Base-by-base conservation (phyloP, 768 basidiomycete species). In the Suillus tomentosus region DNA sequence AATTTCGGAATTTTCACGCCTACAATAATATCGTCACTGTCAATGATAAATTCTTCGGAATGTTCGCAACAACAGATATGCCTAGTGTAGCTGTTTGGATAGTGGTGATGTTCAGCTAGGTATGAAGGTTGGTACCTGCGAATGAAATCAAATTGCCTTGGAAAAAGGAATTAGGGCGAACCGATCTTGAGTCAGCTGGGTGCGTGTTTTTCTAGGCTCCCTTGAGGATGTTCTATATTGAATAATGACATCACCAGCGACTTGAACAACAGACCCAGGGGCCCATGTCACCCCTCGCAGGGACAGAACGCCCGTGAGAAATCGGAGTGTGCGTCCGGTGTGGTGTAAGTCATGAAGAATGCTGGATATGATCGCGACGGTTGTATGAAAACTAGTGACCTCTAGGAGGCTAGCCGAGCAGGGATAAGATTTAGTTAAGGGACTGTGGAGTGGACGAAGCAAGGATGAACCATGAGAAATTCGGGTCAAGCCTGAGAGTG, bases 381-480 rank as follows among this genome's bases (percentile, higher is more conserved):
- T n/a, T 40, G 40, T 14, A 14, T 14, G 15, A 40, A 14, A 40
- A 15, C 19, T 45, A 45, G 9, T 45, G 19, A 43, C 43, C 7
- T 45, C 19, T n/a, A 10, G 9, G 14, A 45, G 22, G 11, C 5
- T 11, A 19, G 17, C 42, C 19, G n/a, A 22, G n/a, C n/a, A 47
- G 4, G 45, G 11, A 45, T 45, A n/a, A 10, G 45, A 43, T 19
- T 43, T 19, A n/a, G 43, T 45, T 1, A 17, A 17, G 42, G 19
- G 19, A 47, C n/a, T 47, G 45, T 9, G n/a, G n/a, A 47, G n/a
- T 47, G n/a, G 39, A 47, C 58, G 48, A 57, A 43, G 17, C 17
- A 17, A 51, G 36, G 10, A 13, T 11, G 62, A 45, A 63, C 54
- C 54, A 34, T 27, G 39, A 27, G 50, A 62, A 55, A 50, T 50